These are phyloP conservation scores for Ceratocystis papillata DNA, from an alignment of 2,329 filamentous ascomycete species.

Conservation along the genomic window DNA sequence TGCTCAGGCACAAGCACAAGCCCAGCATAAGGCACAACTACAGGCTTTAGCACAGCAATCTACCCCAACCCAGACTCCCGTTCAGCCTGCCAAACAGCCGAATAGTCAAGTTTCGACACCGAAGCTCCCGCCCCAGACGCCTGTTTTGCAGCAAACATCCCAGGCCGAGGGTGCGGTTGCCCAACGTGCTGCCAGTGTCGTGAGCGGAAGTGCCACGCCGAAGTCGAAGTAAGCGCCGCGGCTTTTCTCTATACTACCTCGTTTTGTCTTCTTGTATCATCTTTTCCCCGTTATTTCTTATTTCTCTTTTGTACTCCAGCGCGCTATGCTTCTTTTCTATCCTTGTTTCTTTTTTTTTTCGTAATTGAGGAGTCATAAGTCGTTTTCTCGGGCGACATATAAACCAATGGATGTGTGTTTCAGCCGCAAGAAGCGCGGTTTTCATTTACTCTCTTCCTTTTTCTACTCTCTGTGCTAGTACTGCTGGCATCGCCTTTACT, in stretches of 20 bases:
- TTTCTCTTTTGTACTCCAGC: not conserved
- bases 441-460: not conserved
- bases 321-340: not conserved
- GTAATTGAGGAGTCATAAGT: not conserved
- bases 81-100: not conserved
- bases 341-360: not conserved
- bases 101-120: conserved; percentile 7
- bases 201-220: conserved; percentile 36
- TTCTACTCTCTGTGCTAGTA: not conserved
- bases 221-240: conserved; percentile 11
- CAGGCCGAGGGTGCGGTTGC: conserved; percentile 10
- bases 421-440: not conserved
- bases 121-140: conserved; percentile 18
- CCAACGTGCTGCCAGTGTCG: conserved; percentile 29
- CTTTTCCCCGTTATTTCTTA: not conserved
- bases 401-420: not conserved
- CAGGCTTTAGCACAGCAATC: conserved; percentile 25
- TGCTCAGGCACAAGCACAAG: conserved; percentile 21
- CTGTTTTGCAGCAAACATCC: conserved; percentile 4
- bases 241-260: not conserved
- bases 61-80: conserved; percentile 20
- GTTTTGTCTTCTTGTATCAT: not conserved
- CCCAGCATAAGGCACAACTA: conserved; percentile 24
- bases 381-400: not conserved
- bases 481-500: not conserved